Base-by-base conservation (phyloP, 2,329 filamentous ascomycete genomes). In the Epichloe scottii region DNA sequence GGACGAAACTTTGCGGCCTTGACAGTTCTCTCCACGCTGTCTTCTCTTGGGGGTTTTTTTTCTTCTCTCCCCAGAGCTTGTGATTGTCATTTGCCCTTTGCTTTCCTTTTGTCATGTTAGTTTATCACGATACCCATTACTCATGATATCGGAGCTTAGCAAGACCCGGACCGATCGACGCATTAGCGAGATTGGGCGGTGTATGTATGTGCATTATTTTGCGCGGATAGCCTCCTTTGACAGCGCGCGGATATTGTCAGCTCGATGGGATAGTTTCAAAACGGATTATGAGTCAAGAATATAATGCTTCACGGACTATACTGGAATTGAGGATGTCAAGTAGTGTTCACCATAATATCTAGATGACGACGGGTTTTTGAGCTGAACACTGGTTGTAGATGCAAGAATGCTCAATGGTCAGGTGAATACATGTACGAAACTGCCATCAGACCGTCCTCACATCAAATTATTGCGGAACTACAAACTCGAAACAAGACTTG, bases 1-100 rank as follows among this genome's bases (percentile, higher is more conserved):
- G 19, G 64, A 70, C 50, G 59, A 62, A 46, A 68, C 66, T 21
- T 51, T 70, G 48, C 59, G 60, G 50, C 60, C 64, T 23, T 64
- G 51, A 67, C 12, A 23, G 40, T 19, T 39, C 5, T 41, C 39
- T 41, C 17, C 26, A 21, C 42, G 23, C 15, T 26, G 44, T 41
- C 7, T 30, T 30, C 26, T 30, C 26, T 8, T 26, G 26, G 7
- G 8, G 26, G 7, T 3, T 21, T 43, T 34, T 26, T 45, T 17
- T 26, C 17, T 49, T 21, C 4, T 8, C 35, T 19, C n/a, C 1
- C 30, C 8, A 30, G 30, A 30, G 30, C 30, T 30, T 30, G 3
- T 30, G 30, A 11, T 40, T 38, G 5, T 40, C 12, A 8, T 23
- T 35, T 47, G 11, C n/a, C 8, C 30, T 47, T 34, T 33, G 15